Percentiles rank a stretch among this genome's conserved stretches.
phyloP scores from a whole-genome alignment of 192 early-diverging fungal genomes.

The Ambispora gerdemannii region DNA sequence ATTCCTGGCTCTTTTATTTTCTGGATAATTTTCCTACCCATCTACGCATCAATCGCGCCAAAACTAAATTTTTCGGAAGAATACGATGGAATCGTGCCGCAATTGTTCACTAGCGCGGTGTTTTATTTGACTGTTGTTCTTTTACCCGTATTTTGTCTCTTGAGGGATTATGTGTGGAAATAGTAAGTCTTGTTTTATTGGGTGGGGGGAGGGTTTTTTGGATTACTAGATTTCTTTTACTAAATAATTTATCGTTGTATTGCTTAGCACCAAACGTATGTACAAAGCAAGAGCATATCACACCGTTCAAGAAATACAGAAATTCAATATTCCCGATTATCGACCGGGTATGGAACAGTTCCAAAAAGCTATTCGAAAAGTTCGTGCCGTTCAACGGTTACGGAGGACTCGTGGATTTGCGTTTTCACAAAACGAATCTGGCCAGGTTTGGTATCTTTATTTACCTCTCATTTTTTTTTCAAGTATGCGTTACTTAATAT shows the following conservation, averaged over 20 bases:
- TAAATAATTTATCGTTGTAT: conserved; percentile 16
- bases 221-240: conserved; percentile 8
- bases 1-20: conserved; percentile 85
- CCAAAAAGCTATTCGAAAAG: conserved; percentile 99
- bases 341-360: conserved; percentile 97
- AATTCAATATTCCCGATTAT: conserved; percentile 98
- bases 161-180: conserved; percentile 93
- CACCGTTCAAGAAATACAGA: conserved; percentile 98
- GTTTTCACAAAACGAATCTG: conserved; percentile 95
- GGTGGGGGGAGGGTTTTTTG: neutral
- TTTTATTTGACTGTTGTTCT: conserved; percentile 90
- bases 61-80: conserved; percentile 64
- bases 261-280: conserved; percentile 64
- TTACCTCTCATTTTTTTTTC: neutral
- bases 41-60: conserved; percentile 77
- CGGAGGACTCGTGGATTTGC: conserved; percentile 94
- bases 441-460: conserved; percentile 60
- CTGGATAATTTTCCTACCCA: conserved; percentile 85
- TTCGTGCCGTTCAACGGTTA: conserved; percentile 85
- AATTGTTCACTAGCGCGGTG: conserved; percentile 59
- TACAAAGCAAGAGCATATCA: conserved; percentile 84
- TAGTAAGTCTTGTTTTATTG: conserved; percentile 65
- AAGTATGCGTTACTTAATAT: neutral
- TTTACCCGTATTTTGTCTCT: conserved; percentile 78
- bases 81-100: conserved; percentile 68